These are phyloP conservation scores for Tetracladium setigerum DNA, from an alignment of 495 filamentous ascomycete genomes.

Conservation along the genomic window DNA sequence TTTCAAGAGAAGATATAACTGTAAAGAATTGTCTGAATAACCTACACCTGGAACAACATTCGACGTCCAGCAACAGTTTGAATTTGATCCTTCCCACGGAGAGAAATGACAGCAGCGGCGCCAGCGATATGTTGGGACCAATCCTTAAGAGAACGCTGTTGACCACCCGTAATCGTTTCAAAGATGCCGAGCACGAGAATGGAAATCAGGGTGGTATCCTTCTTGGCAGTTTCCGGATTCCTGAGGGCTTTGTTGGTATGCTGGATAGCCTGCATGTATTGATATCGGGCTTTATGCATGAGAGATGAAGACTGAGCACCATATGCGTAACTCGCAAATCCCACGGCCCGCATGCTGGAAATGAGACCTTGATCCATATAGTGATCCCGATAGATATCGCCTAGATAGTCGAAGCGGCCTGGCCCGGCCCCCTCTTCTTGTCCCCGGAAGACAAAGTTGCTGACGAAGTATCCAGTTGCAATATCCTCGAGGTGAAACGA, in stretches of 20 bases:
- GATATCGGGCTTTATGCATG: conserved; percentile 32
- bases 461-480: conserved; percentile 36
- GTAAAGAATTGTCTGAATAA: too few relatives aligned
- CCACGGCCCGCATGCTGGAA: conserved; percentile 38
- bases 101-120: conserved; percentile 47
- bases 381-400: conserved; percentile 18
- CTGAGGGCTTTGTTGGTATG: conserved; percentile 44
- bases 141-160: conserved; percentile 35
- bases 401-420: conserved; percentile 25
- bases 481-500: conserved; percentile 24
- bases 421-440: conserved; percentile 24
- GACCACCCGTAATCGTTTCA: conserved; percentile 43
- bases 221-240: conserved; percentile 43
- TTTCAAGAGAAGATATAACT: too few relatives aligned
- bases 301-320: conserved; percentile 28
- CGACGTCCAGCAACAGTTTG: conserved; percentile 39
- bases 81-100: conserved; percentile 51
- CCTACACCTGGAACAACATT: conserved; percentile 44
- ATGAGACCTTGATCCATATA: conserved; percentile 29
- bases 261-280: conserved; percentile 41
- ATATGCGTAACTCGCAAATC: conserved; percentile 43
- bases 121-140: conserved; percentile 56
- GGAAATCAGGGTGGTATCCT: conserved; percentile 53
- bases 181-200: conserved; percentile 53
- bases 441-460: conserved; percentile 27